phyloP scores from a whole-genome alignment of 2,329 filamentous ascomycete genomes.

The Emergomyces pasteurianus region DNA sequence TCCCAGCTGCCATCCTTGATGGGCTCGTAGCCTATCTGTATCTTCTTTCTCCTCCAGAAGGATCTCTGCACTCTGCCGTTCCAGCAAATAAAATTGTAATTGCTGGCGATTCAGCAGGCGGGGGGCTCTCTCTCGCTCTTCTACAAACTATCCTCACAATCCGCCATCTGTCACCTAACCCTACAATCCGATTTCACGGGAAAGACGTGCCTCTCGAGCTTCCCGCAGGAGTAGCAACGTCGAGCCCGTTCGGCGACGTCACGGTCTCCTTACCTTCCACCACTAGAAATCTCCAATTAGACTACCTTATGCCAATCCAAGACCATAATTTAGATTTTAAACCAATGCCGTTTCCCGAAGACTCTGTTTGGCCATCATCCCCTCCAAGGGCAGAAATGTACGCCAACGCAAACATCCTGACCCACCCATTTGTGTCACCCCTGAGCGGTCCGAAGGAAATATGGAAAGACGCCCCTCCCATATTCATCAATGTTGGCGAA shows the following conservation, averaged over 20 bases:
- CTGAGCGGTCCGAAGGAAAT: slow-evolving; percentile 23
- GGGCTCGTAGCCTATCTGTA: slow-evolving; percentile 37
- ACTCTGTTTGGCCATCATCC: slow-evolving; percentile 28
- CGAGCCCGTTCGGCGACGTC: slow-evolving; percentile 34
- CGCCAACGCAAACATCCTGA: slow-evolving; percentile 25
- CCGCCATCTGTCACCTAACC: slow-evolving; percentile 17
- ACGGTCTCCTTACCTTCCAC: slow-evolving; percentile 32
- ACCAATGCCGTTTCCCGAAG: slow-evolving; percentile 20
- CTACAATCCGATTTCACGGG: slow-evolving; percentile 29
- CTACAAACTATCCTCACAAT: slow-evolving; percentile 33
- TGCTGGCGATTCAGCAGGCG: slow-evolving; percentile 37
- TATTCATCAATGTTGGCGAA: slow-evolving; percentile 31
- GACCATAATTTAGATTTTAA: slow-evolving; percentile 14
- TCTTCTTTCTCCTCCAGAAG: slow-evolving; percentile 33
- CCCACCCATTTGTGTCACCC: slow-evolving; percentile 32
- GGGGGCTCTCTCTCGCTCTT: slow-evolving; percentile 29
- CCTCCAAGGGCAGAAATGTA: slow-evolving; percentile 34
- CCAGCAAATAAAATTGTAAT: slow-evolving; percentile 34
- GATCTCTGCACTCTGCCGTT: slow-evolving; percentile 31
- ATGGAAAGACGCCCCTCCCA: slow-evolving; percentile 31
- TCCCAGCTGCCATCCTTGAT: slow-evolving; percentile 36
- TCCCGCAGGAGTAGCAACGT: slow-evolving; percentile 28
- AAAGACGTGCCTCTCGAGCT: slow-evolving; percentile 28
- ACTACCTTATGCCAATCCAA: slow-evolving; percentile 27
- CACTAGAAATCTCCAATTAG: slow-evolving; percentile 25